Evolutionary conservation across 805 yeast species (phyloP), one percentile per base, ranked within the genome.

Genomic region (Sugiyamaella qingdaonensis): DNA sequence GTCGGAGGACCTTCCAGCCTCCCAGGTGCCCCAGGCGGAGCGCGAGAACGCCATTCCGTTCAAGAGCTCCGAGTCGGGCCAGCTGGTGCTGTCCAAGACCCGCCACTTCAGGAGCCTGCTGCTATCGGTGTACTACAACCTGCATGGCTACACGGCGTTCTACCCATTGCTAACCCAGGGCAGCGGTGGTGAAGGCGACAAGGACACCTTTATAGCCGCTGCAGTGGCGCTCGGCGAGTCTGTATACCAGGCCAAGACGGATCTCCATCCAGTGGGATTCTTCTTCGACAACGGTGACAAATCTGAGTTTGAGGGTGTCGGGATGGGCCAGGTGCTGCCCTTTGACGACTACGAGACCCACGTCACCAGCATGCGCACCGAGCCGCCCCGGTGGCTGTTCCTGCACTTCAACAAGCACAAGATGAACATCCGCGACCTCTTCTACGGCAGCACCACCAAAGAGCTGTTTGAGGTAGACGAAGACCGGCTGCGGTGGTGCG

Each of bases 251-350:
- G 77, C 79, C 3, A 66, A 68, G 52, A 60, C 68, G 1, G 64
- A 65, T 27, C 71, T 74, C 0, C 63, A 64, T 9, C 66, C 75
- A 1, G 65, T 72, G 47, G 80, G 80, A 9, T 45, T 46, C 2
- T 67, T 71, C 58, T 39, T n/a, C 43, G 24, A 39, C 13, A 39
- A 39, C 13, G 24, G 19, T 16, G 43, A 16, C 5, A 60, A 61
- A 49, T 56, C 47, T 5, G 72, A 71, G 8, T 85, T 77, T 63
- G 53, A 46, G 4, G 92, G 91, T 14, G 78, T 83, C 9, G 88
- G 86, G 2, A 87, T 87, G 89, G 84, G 85, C 4, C 95, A 88
- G 66, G 80, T 73, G 56, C 81, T 85, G 63, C 88, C 91, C 2
- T 66, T 75, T n/a, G 77, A 77, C 43, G 95, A 87, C 66, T 80